A percentile compares a stretch with the other conserved stretches of the same genome.
These are phyloP conservation scores for Hyphopichia wangnamkhiaoensis DNA, from an alignment of 1,139 yeast genomes.

Conservation along the genomic window DNA sequence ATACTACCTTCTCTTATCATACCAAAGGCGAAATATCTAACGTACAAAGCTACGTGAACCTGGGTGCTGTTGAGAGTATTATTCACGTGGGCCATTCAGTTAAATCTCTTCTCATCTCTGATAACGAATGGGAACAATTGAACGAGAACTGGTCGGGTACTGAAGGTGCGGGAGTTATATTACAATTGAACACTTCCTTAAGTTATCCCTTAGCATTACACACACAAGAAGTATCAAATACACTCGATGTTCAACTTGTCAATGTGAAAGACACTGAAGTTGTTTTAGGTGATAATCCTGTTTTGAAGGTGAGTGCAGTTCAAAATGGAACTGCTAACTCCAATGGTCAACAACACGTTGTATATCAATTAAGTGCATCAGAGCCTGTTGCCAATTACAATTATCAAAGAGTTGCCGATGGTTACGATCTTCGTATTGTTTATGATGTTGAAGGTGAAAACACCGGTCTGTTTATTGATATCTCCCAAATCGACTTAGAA, in stretches of 20 bases:
- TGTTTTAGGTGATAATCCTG: background rate
- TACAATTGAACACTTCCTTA: constrained; percentile 15
- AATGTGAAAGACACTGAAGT: constrained; percentile 4
- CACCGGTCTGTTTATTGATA: background rate
- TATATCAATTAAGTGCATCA: background rate
- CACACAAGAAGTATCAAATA: background rate
- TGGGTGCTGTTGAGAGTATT: constrained; percentile 34
- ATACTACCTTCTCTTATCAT: constrained; percentile 25
- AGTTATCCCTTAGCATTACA: constrained; percentile 24
- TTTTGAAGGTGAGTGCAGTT: background rate
- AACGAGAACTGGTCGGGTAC: background rate
- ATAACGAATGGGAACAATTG: background rate
- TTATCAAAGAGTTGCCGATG: constrained; percentile 2
- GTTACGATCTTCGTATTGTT: background rate
- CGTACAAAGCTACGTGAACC: constrained; percentile 27
- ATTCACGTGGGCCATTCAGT: constrained; percentile 26
- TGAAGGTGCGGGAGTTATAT: constrained; percentile 11
- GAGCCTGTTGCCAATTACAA: background rate
- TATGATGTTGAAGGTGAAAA: background rate
- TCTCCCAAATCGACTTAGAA: background rate
- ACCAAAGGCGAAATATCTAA: constrained; percentile 35
- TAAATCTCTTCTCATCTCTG: constrained; percentile 11
- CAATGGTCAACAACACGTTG: background rate
- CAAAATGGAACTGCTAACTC: constrained; percentile 3
- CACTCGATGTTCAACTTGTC: background rate